phyloP scores from a whole-genome alignment of 345 rosid species.

The Syzygium aqueum region DNA sequence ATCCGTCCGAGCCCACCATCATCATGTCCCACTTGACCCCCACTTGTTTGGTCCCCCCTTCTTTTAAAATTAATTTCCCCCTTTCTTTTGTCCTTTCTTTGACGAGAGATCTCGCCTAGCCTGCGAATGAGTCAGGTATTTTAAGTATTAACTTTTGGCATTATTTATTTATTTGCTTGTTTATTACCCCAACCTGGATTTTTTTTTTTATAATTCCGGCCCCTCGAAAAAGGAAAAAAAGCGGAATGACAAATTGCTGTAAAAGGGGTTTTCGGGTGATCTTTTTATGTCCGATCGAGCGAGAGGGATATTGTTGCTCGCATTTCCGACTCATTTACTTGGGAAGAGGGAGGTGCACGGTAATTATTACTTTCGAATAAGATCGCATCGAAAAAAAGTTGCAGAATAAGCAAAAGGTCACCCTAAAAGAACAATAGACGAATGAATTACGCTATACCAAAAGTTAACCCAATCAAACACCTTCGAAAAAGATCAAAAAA shows the following conservation, averaged over 20 bases:
- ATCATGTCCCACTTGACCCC: not conserved
- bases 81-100: not conserved
- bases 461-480: no score
- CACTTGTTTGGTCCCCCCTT: not conserved
- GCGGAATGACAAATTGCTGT: not conserved
- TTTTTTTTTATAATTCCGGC: not conserved
- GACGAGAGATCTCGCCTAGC: not conserved
- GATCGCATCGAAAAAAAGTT: no score
- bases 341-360: no score
- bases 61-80: not conserved
- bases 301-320: not conserved
- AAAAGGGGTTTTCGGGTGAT: not conserved
- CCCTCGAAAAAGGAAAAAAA: not conserved
- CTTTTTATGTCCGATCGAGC: not conserved
- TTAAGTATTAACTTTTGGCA: not conserved
- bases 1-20: not conserved
- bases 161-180: not conserved
- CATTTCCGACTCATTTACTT: not conserved
- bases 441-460: no score
- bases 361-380: no score
- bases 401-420: no score
- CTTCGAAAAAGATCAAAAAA: no score
- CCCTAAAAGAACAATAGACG: no score
- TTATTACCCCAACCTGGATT: not conserved
- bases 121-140: not conserved